Evolutionary conservation across 768 basidiomycete genomes (phyloP).

Genomic region (Tremella mesenterica): DNA sequence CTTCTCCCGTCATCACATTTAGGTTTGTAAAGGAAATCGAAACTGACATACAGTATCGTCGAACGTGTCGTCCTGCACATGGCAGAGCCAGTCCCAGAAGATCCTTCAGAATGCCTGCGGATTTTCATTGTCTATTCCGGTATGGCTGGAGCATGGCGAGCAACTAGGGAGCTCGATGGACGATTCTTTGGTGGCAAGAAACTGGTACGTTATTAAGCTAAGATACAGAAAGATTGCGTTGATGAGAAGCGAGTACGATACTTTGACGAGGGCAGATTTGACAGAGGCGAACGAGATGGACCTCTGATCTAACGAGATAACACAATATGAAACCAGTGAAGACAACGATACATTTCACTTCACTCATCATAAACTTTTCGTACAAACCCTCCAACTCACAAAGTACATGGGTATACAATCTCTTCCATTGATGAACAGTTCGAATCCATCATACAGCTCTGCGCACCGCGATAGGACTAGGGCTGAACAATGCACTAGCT

Average conservation of each 20-base stretch:
- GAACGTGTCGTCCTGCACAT: constrained; percentile 79
- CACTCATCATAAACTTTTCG: no score
- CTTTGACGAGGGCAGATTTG: constrained; percentile 41
- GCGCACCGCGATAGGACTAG: constrained; percentile 24
- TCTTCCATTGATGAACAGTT: background rate
- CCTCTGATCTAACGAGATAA: no score
- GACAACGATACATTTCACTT: background rate
- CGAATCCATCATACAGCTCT: background rate
- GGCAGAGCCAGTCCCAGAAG: constrained; percentile 57
- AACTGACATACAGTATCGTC: constrained; percentile 62
- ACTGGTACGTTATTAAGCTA: constrained; percentile 46
- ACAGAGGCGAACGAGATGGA: constrained; percentile 37
- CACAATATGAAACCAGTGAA: background rate
- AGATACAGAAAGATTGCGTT: background rate
- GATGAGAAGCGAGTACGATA: constrained; percentile 28
- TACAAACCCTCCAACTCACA: no score
- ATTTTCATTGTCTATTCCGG: constrained; percentile 88
- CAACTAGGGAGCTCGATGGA: constrained; percentile 84
- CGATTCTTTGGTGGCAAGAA: constrained; percentile 80
- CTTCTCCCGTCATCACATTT: background rate
- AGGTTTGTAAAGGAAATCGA: constrained; percentile 53
- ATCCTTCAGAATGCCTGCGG: constrained; percentile 73
- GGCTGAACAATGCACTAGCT: constrained; percentile 22
- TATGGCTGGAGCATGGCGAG: constrained; percentile 90
- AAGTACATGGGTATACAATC: no score